Conservation (phyloP, 805 yeast species). For the Candida pini region DNA sequence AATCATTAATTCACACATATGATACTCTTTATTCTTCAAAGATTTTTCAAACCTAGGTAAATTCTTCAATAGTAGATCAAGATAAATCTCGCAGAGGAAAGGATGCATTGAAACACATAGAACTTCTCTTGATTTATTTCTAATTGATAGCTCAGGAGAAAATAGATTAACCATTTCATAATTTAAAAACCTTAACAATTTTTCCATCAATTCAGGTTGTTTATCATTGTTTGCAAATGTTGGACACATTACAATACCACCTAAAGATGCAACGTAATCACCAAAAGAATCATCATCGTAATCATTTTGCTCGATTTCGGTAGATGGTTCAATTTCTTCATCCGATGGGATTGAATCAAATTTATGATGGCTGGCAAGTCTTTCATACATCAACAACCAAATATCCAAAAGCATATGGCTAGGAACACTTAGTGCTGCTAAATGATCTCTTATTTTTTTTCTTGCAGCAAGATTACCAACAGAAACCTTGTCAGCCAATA, state of each 20-base stretch:
- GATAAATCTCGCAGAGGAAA: slow-evolving; percentile 21
- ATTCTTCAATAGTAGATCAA: slow-evolving; percentile 17
- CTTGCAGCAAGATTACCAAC: slow-evolving; percentile 73
- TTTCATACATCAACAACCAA: slow-evolving; percentile 41
- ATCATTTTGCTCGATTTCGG: slow-evolving; percentile 3
- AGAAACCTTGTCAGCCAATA: slow-evolving; percentile 53
- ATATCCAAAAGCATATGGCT: slow-evolving; percentile 34
- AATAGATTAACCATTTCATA: slow-evolving; percentile 21
- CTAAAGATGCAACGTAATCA: slow-evolving; percentile 65
- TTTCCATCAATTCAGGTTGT: slow-evolving; percentile 20
- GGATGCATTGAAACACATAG: slow-evolving; percentile 48
- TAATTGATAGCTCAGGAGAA: slow-evolving; percentile 28
- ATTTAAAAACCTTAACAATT: slow-evolving; percentile 21
- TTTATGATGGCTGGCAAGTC: slow-evolving; percentile 11
- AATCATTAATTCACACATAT: slow-evolving; percentile 24
- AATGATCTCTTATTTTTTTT: slow-evolving; percentile 49
- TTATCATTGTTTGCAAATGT: slow-evolving; percentile 23
- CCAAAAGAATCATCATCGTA: slow-evolving; percentile 43
- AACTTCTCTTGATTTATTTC: slow-evolving; percentile 72
- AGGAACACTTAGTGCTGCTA: slow-evolving; percentile 28
- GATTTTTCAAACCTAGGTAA: slow-evolving; percentile 21
- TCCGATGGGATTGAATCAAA: slow-evolving; percentile 4
- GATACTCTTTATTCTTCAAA: slow-evolving; percentile 17
- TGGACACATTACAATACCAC: slow-evolving; percentile 52
- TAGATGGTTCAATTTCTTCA: slow-evolving; percentile 4